Base-by-base conservation (phyloP, 768 basidiomycete genomes). In the Boletus speciosus region DNA sequence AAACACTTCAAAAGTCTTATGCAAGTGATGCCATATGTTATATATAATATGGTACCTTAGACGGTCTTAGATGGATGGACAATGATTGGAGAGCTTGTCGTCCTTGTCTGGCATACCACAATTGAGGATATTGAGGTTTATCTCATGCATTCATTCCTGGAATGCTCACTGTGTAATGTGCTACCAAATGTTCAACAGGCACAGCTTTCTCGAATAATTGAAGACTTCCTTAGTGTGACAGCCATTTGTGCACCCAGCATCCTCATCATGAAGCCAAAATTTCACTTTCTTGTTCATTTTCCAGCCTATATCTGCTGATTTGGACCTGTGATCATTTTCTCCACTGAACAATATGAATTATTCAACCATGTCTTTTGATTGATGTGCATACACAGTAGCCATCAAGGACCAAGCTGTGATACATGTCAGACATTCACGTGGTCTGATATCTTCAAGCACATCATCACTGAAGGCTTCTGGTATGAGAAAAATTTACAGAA, bases 1-100 rank as follows among this genome's bases (percentile, higher is more conserved):
- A 60, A 62, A 42, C 69, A 72, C 35, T 66, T 72, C 56, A 68
- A 70, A 51, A 63, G 57, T 14, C 37, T 74, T 0, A 53, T 58
- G 0, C 73, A 73, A 29, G 62, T 69, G 0, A 73, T 69, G 54
- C 66, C 66, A 0, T 68, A 59, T 39, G 48, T 66, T 0, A 54
- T 73, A 1, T 62, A 75, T 36, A 71, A 73, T 23, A 57, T 78
- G 6, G 61, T 70, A 0, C 60, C 64, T 10, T 1, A n/a, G 0
- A 47, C 4, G 2, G 37, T 48, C 16, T 1, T 49, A 3, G 7
- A 38, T 12, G 27, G 16, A 3, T 48, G 47, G 36, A n/a, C 36
- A 0, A 7, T 14, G 0, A 39, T 49, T 6, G 29, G 47, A 8
- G 0, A 3, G 11, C 37, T 49, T 12, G 37, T 49, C 2, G 27